These are phyloP conservation scores for Epichloe baconii DNA, from an alignment of 2,329 filamentous ascomycete genomes.

Conservation along the genomic window DNA sequence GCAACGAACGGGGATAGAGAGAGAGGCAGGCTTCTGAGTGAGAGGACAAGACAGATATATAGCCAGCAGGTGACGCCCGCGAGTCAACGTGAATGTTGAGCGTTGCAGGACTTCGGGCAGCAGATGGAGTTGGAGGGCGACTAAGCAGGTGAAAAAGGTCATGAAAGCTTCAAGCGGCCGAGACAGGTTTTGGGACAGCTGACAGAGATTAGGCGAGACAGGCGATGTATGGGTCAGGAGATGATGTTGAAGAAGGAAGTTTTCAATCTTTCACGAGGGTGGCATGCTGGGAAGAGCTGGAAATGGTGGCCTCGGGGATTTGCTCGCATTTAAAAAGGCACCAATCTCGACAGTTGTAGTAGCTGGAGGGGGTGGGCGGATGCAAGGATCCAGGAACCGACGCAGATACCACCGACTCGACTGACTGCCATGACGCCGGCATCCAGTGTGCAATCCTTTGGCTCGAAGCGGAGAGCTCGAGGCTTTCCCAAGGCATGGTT, in stretches of 20 bases:
- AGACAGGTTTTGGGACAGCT: not conserved
- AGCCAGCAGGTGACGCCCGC: not conserved
- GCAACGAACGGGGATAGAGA: not conserved
- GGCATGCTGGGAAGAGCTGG: not conserved
- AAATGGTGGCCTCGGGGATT: not conserved
- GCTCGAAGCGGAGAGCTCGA: slow-evolving; percentile 2
- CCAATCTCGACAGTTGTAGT: slow-evolving; percentile 1
- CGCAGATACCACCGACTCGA: not conserved
- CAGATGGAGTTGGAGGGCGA: not conserved
- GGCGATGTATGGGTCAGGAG: not conserved
- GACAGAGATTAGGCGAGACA: not conserved
- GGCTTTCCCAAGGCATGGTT: slow-evolving; percentile 14
- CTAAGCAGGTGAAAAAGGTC: not conserved
- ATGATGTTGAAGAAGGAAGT: not conserved
- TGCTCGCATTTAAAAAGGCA: slow-evolving; percentile 5
- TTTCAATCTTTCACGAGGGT: not conserved
- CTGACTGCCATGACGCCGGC: not conserved
- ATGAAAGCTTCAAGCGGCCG: not conserved
- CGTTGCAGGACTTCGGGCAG: not conserved
- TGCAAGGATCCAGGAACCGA: slow-evolving; percentile 8
- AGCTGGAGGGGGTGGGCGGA: not conserved
- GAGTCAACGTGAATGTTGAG: not conserved
- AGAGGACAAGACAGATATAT: not conserved
- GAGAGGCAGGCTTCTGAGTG: not conserved
- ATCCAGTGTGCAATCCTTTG: not conserved